Evolutionary conservation across 371 early-diverging fungal species (phyloP), one percentile per base, ranked within the genome.

Genomic region (Basidiobolus meristosporus): DNA sequence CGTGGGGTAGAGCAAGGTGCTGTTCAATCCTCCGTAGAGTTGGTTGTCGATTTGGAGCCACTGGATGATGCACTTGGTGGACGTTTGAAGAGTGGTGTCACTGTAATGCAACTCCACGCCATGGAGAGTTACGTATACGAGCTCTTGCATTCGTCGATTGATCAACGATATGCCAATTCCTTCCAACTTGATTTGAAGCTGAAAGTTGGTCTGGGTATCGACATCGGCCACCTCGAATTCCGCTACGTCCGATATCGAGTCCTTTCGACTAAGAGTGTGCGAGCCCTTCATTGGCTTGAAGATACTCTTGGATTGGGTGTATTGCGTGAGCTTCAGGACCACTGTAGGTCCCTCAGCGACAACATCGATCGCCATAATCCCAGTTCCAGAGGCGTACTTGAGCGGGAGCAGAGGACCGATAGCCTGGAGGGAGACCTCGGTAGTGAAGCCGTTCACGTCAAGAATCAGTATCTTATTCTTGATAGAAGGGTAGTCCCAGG

Each of bases 11-110:
- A 96, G 52, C 23, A 95, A 60, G 14, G 95, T 90, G 0, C 91
- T 90, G 40, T 73, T 83, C 5, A 74, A 46, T 0, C 78, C 67
- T 26, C 79, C 87, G 43, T 76, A 78, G 7, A 83, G 57, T 56
- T 95, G 93, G 56, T 96, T 96, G 54, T 96, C 96, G 38, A 93
- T 70, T 67, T 82, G 92, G 7, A 95, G 51, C 96, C 92, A 96
- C 36, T 80, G 74, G 19, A 88, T 69, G 22, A 65, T 51, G 57
- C 85, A 68, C 26, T 68, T 70, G 18, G 82, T 42, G 1, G 80
- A 76, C 52, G 81, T 77, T 43, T 77, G 75, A 40, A 73, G 59
- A 7, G 69, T 68, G 0, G 83, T 76, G 40, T 91, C 91, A 0
- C 68, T 72, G 41, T 70, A 73, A 9, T 62, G 67, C 30, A 91